phyloP scores from a whole-genome alignment of 345 rosid genomes.

The Euphorbia tirucalli region DNA sequence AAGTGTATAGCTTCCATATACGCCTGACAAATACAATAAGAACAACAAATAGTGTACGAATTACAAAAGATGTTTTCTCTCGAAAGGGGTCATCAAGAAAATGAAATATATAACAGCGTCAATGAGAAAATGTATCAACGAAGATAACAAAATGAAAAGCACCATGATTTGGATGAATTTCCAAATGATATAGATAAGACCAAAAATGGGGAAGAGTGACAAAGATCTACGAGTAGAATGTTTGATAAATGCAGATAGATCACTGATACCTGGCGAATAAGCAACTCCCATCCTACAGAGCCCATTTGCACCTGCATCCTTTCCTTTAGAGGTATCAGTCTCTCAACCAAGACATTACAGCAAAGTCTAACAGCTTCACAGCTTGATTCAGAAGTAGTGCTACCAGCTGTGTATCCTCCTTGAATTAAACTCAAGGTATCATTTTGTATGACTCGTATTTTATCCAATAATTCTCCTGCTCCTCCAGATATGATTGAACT shows the following conservation, averaged over 20 bases:
- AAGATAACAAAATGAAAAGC: neutral
- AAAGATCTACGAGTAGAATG: neutral
- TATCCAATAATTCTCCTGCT: slow-evolving; percentile 47
- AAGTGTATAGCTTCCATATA: slow-evolving; percentile 52
- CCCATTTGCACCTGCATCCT: slow-evolving; percentile 47
- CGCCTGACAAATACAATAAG: slow-evolving; percentile 35
- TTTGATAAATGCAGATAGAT: slow-evolving; percentile 4
- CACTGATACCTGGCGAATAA: slow-evolving; percentile 79
- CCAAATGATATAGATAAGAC: neutral
- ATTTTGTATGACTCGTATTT: slow-evolving; percentile 63
- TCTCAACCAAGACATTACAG: slow-evolving; percentile 65
- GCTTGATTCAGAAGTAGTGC: slow-evolving; percentile 85
- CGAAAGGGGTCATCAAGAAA: neutral
- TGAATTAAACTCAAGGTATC: slow-evolving; percentile 73
- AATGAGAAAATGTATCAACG: neutral
- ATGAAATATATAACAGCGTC: neutral
- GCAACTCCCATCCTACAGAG: slow-evolving; percentile 60
- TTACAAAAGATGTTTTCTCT: neutral
- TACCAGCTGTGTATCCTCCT: slow-evolving; percentile 74
- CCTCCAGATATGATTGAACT: slow-evolving; percentile 50
- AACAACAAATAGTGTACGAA: neutral
- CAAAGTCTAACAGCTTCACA: slow-evolving; percentile 79
- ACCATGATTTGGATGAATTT: neutral
- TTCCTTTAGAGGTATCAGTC: slow-evolving; percentile 50
- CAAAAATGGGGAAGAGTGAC: neutral